phyloP scores from a whole-genome alignment of 768 basidiomycete species.

The Neoboletus brunneissimus region DNA sequence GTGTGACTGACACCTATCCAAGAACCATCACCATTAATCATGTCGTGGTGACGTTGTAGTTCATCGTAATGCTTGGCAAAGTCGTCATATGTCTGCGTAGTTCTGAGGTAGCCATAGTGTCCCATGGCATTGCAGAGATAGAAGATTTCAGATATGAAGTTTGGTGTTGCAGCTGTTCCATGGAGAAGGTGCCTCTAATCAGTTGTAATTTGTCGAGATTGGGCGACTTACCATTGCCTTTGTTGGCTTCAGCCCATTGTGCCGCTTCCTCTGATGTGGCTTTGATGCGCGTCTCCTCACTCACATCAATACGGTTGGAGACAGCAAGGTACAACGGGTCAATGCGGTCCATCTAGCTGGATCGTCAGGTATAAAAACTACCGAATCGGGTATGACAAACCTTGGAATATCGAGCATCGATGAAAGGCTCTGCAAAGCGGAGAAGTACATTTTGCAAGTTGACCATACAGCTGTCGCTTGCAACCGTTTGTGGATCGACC shows the following conservation, averaged over 20 bases:
- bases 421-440: slow-evolving; percentile 89
- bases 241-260: slow-evolving; percentile 61
- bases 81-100: slow-evolving; percentile 73
- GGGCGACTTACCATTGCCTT: slow-evolving; percentile 40
- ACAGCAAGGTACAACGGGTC: slow-evolving; percentile 79
- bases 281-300: slow-evolving; percentile 91
- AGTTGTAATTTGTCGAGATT: background rate
- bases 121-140: slow-evolving; percentile 84
- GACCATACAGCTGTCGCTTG: slow-evolving; percentile 90
- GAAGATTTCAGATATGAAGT: slow-evolving; percentile 96
- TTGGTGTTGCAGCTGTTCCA: slow-evolving; percentile 57
- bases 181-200: background rate
- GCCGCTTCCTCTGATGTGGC: slow-evolving; percentile 86
- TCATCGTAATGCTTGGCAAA: slow-evolving; percentile 75
- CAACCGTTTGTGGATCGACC: slow-evolving; percentile 84
- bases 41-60: slow-evolving; percentile 71
- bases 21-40: slow-evolving; percentile 68
- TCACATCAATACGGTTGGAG: slow-evolving; percentile 69
- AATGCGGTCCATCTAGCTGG: slow-evolving; percentile 78
- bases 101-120: slow-evolving; percentile 84
- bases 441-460: slow-evolving; percentile 83
- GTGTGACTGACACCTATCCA: slow-evolving; percentile 72
- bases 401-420: slow-evolving; percentile 89
- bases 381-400: slow-evolving; percentile 35
- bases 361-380: slow-evolving; percentile 4